phyloP scores from a whole-genome alignment of 2,329 filamentous ascomycete genomes.

The Sarocladium brachiariae region DNA sequence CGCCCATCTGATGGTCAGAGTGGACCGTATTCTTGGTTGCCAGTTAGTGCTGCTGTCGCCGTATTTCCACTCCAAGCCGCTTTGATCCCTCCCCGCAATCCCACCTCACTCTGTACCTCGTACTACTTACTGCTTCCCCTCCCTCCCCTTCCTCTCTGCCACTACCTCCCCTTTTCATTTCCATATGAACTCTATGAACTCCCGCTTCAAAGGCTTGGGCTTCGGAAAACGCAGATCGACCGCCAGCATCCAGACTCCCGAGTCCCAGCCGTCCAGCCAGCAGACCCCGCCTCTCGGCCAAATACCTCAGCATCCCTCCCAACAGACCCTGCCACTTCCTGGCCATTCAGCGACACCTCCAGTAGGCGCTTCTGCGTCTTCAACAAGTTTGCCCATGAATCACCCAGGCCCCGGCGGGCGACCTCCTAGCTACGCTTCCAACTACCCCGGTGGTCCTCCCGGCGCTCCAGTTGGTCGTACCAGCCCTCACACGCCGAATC shows the following conservation, averaged over 20 bases:
- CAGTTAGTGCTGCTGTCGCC: conserved; percentile 3
- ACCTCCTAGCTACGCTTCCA: conserved; percentile 57
- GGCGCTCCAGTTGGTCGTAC: conserved; percentile 15
- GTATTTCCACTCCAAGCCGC: neutral
- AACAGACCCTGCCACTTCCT: conserved; percentile 26
- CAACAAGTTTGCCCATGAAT: conserved; percentile 52
- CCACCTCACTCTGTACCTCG: conserved; percentile 14
- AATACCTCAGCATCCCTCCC: conserved; percentile 43
- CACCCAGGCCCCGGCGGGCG: conserved; percentile 52
- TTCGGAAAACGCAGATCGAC: conserved; percentile 74
- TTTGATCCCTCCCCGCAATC: conserved; percentile 11
- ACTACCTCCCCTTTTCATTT: conserved; percentile 22
- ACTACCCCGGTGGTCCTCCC: conserved; percentile 35
- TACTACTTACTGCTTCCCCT: conserved; percentile 8
- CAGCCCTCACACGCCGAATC: conserved; percentile 26
- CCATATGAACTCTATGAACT: conserved; percentile 72
- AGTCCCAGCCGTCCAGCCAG: conserved; percentile 16
- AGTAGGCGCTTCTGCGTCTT: conserved; percentile 35
- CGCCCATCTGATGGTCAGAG: conserved; percentile 2
- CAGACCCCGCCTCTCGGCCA: conserved; percentile 30
- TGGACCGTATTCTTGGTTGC: conserved; percentile 1
- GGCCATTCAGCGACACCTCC: conserved; percentile 22
- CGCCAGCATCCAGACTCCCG: conserved; percentile 49
- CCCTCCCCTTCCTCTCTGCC: conserved; percentile 11
- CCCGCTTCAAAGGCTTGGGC: conserved; percentile 71